Evolutionary conservation across 495 filamentous ascomycete genomes (phyloP), one percentile per base, ranked within the genome.

Genomic region (Aspergillus bridgeri): DNA sequence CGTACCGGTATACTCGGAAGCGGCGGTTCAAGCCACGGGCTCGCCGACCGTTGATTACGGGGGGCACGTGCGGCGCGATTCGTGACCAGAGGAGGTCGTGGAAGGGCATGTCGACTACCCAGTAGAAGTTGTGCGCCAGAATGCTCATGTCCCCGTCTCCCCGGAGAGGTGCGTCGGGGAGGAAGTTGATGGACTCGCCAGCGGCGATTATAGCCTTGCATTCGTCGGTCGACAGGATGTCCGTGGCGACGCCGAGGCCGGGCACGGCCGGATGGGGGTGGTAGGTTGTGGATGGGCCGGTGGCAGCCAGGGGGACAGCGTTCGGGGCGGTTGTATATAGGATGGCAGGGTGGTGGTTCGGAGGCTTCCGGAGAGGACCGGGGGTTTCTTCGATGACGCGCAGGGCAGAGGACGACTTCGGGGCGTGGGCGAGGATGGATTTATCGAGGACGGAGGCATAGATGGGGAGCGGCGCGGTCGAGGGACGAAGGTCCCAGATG

Each of bases 111-210:
- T 75, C 72, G 45, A 75, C 63, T 11, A 75, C 59, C 72, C 72
- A 75, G 62, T 75, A 75, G 58, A 75, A 75, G 57, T 75, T 75
- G 63, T 75, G 70, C n/a, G 72, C 72, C 3, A 75, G 61, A 48
- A 75, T 71, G 58, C 70, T 73, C 58, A 72, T 60, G 42, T 73
- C 72, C 7, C 69, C 70, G 51, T 75, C 72, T 54, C 72, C 70
- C 48, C 72, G 72, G 25, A 73, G 62, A 44, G 72, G 72, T 8
- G 67, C 70, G 42, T 75, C 72, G 8, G 72, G 72, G 0, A 69
- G 44, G 60, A 75, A 75, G 42, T 64, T 65, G 54, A 75, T 69
- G 18, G 70, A 72, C 63, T 75, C 72, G 7, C 72, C 72, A 18
- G 72, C 72, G 0, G 70, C 72, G 43, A 75, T 73, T 25, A 75